Base-by-base conservation (phyloP, 208 protist species). In the Blastocrithidia nonstop region DNA sequence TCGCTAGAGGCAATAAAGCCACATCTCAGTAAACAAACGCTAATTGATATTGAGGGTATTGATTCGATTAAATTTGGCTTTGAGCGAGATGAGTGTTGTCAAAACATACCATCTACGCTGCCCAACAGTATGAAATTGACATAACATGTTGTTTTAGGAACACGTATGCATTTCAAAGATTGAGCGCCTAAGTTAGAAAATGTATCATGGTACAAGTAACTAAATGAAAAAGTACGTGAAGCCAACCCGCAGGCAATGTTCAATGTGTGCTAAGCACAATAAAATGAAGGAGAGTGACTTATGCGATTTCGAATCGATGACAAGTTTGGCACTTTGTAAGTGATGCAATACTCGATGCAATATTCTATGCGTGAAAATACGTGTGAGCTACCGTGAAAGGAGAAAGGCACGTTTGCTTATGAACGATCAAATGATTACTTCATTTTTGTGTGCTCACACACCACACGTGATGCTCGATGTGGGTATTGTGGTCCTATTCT, bases 401-500 rank as follows among this genome's bases (percentile, higher is more conserved):
- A 50, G 20, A 73, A 82, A 20, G 79, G 76, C n/a, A 61, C 52
- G 0, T 37, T 89, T n/a, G 54, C 54, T n/a, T 61, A 66, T 17
- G 79, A 89, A 54, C 73, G 76, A 37, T 80, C 72, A 15, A 61
- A 64, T n/a, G 76, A 89, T 37, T 66, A 62, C 36, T 88, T 91
- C 57, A 54, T 94, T 23, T 88, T 92, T 45, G 61, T 92, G 28
- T 94, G 87, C 42, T 48, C 76, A 0, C 87, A 94, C 58, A 67
- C 57, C 50, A 54, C 60, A 8, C 68, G 87, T 13, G 87, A 94
- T 41, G 43, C 47, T 25, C 78, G 87, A 27, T 94, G 87, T 25
- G 87, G 81, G 20, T 94, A 82, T 64, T 94, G 87, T 44, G 87
- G 87, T 6, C 53, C 77, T 19, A 65, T 94, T 21, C 71, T 94